Evolutionary conservation across 2,329 filamentous ascomycete genomes (phyloP).

Genomic region (Bipolaris bicolor): DNA sequence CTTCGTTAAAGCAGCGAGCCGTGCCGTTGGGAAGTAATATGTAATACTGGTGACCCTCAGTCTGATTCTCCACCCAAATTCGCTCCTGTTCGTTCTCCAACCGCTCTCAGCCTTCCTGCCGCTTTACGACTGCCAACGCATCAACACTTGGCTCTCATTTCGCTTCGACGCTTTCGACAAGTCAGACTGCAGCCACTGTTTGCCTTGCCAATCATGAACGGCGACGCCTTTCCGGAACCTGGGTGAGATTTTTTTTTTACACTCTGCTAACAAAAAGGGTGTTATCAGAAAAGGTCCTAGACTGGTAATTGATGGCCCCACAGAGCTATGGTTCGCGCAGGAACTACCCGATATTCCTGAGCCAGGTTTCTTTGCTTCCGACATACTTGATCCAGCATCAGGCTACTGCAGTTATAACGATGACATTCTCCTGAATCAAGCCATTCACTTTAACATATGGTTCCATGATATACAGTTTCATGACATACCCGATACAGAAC

Average conservation of each 20-base stretch:
- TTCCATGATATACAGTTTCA: too few relatives aligned
- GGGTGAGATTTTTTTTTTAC: conserved; percentile 12
- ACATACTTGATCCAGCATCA: too few relatives aligned
- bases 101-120: neutral
- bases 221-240: neutral
- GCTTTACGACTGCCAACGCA: conserved; percentile 8
- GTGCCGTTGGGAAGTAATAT: neutral
- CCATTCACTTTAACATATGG: too few relatives aligned
- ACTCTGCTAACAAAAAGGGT: conserved; percentile 8
- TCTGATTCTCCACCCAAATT: neutral
- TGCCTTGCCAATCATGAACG: conserved; percentile 8
- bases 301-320: too few relatives aligned
- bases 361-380: too few relatives aligned
- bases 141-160: neutral
- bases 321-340: too few relatives aligned
- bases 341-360: too few relatives aligned
- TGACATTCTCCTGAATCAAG: too few relatives aligned
- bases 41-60: neutral
- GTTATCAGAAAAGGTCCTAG: too few relatives aligned
- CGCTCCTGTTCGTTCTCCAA: neutral
- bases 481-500: too few relatives aligned
- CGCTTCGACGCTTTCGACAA: neutral
- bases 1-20: neutral
- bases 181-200: neutral
- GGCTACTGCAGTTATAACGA: too few relatives aligned